phyloP scores from a whole-genome alignment of 1,284 basidiomycete genomes.

The Serendipita sp. region DNA sequence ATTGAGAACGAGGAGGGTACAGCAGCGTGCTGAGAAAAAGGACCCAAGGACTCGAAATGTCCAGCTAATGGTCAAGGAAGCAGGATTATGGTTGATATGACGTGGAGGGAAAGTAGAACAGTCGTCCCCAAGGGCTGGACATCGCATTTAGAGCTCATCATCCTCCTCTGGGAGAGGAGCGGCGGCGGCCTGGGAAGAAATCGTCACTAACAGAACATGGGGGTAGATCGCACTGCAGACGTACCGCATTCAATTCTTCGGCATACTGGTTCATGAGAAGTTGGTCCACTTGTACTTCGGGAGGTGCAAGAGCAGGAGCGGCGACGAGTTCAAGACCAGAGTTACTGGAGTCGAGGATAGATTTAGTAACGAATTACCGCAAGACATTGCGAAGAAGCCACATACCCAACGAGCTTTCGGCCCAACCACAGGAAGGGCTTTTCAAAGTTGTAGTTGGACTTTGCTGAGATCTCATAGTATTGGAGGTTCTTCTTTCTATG shows the following conservation, averaged over 20 bases:
- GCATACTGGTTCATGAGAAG: conserved; percentile 75
- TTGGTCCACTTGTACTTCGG: conserved; percentile 80
- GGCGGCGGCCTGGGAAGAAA: conserved; percentile 23
- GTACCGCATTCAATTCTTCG: conserved; percentile 57
- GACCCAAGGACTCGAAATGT: too few species aligned
- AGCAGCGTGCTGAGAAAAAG: too few species aligned
- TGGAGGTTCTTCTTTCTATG: conserved; percentile 99
- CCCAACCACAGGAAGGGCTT: conserved; percentile 99
- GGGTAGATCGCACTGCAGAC: conserved; percentile 20
- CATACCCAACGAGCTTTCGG: conserved; percentile 91
- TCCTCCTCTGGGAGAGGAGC: conserved; percentile 36
- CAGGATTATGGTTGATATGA: too few species aligned
- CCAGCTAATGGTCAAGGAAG: too few species aligned
- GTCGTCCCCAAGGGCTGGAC: too few species aligned
- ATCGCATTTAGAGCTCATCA: conserved; percentile 21
- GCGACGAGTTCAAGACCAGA: conserved; percentile 87
- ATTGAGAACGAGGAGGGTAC: too few species aligned
- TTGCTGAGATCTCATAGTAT: conserved; percentile 99
- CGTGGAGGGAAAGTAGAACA: too few species aligned
- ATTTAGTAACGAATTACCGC: not conserved
- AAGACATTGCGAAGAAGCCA: conserved; percentile 12
- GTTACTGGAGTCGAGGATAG: conserved; percentile 40
- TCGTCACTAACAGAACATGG: not conserved
- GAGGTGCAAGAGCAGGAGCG: conserved; percentile 88
- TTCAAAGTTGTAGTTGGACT: conserved; percentile 99